Base-by-base conservation (phyloP, 1,139 yeast genomes). In the Taphrina betulina region DNA sequence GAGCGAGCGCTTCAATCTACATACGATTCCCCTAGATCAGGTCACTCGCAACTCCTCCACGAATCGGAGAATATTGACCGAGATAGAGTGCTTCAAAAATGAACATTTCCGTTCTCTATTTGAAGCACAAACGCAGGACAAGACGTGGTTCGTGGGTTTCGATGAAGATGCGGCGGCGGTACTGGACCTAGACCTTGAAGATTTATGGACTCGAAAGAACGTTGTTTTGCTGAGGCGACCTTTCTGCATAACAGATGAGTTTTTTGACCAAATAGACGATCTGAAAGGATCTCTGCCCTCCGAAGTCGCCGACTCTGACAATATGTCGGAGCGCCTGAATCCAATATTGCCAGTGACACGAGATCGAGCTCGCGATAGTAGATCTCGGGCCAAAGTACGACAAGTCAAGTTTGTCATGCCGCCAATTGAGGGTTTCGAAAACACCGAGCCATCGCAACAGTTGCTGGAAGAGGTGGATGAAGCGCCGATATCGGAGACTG, bases 281-380 rank as follows among this genome's bases (percentile, higher is more conserved):
- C 36, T 43, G 22, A 20, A 43, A 12, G 38, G 35, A n/a, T n/a
- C n/a, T n/a, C n/a, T n/a, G n/a, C n/a, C n/a, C n/a, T 7, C 10
- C 7, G 31, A 26, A 7, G 31, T 26, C 10, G 31, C 31, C 7
- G 12, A 7, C 7, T 7, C 7, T 26, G 7, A 12, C 12, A 33
- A 31, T 19, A 43, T 43, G 36, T 29, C 48, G 8, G 48, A 43
- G 20, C 23, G 48, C 16, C 37, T 43, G 17, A 31, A 43, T 12
- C 48, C 48, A 4, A 29, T 43, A 3, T 20, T 43, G 26, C 48
- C 48, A 3, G 48, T 43, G 29, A 43, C 48, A 5, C 24, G 48
- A 17, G 48, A 43, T 33, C 48, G 48, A 31, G 48, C 48, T 3
- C 26, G 48, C n/a, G 48, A 43, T 19, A 37, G 31, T 12, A 26